Conservation (phyloP, 2,329 filamentous ascomycete species). For the Escovopsis sp. region DNA sequence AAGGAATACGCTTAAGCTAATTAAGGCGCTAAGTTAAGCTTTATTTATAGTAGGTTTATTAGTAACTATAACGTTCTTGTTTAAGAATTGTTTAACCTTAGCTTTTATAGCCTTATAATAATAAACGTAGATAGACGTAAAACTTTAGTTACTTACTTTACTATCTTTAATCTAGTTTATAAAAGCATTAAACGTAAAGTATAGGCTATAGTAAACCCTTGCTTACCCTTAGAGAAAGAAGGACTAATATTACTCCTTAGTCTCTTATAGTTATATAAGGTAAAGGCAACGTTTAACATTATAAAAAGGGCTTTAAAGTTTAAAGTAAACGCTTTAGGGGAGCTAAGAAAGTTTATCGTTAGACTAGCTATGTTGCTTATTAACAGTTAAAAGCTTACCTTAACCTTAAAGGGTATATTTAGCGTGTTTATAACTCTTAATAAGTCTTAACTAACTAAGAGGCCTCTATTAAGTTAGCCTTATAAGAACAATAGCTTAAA, state of each 20-base stretch:
- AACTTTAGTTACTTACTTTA: too few species aligned
- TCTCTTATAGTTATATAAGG: background rate
- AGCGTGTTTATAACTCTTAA: background rate
- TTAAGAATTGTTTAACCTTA: background rate
- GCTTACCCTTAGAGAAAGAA: background rate
- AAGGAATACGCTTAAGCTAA: background rate
- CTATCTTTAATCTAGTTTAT: background rate
- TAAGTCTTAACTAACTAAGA: too few species aligned
- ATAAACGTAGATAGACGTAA: too few species aligned
- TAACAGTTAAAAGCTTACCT: background rate
- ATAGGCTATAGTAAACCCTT: background rate
- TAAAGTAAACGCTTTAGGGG: background rate
- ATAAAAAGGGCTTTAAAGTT: background rate
- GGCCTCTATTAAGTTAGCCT: too few species aligned
- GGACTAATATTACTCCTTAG: background rate
- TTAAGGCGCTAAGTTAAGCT: background rate
- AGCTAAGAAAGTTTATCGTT: background rate
- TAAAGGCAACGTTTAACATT: background rate
- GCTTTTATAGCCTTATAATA: background rate
- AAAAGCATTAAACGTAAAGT: background rate
- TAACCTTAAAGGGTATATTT: background rate
- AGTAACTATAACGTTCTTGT: background rate
- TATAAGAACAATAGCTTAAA: too few species aligned
- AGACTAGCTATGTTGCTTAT: background rate
- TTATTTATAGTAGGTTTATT: background rate